Evolutionary conservation across 345 rosid species (phyloP).

Genomic region (Camelina neglecta): DNA sequence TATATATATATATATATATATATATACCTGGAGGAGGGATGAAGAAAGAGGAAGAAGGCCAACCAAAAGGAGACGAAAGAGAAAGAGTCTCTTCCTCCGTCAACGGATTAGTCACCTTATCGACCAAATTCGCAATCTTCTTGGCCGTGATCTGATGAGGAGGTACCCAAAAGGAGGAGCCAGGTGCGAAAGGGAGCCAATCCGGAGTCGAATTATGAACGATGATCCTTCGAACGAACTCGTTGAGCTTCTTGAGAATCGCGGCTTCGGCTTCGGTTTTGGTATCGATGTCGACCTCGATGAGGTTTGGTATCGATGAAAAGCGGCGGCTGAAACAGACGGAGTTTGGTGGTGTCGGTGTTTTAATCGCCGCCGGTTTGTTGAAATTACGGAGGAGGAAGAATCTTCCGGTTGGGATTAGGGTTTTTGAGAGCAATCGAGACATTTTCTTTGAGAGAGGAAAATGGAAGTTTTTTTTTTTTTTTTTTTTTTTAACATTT

Average conservation of each 20-base stretch:
- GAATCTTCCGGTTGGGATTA: constrained; percentile 39
- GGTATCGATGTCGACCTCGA: constrained; percentile 42
- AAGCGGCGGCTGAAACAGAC: constrained; percentile 36
- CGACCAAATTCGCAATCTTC: constrained; percentile 38
- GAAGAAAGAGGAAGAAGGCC: constrained; percentile 54
- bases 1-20: too few relatives aligned
- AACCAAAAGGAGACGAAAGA: constrained; percentile 45
- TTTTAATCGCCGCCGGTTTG: not conserved
- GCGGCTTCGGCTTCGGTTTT: constrained; percentile 41
- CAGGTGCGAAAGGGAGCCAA: constrained; percentile 60
- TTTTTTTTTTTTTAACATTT: not conserved
- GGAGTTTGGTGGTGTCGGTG: not conserved
- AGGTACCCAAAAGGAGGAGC: constrained; percentile 60
- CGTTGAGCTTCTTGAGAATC: constrained; percentile 46
- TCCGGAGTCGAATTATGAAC: constrained; percentile 53
- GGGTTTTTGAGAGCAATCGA: constrained; percentile 43
- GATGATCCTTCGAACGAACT: constrained; percentile 43
- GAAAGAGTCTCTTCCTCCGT: constrained; percentile 50
- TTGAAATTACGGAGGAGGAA: constrained; percentile 31
- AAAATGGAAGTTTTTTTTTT: not conserved
- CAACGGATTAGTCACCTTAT: constrained; percentile 40
- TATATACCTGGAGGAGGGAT: constrained; percentile 37
- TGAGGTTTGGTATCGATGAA: constrained; percentile 34
- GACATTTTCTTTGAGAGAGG: constrained; percentile 30
- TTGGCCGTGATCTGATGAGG: constrained; percentile 34